Base-by-base conservation (phyloP, 768 basidiomycete species). In the Candolleomyces aberdarensis region DNA sequence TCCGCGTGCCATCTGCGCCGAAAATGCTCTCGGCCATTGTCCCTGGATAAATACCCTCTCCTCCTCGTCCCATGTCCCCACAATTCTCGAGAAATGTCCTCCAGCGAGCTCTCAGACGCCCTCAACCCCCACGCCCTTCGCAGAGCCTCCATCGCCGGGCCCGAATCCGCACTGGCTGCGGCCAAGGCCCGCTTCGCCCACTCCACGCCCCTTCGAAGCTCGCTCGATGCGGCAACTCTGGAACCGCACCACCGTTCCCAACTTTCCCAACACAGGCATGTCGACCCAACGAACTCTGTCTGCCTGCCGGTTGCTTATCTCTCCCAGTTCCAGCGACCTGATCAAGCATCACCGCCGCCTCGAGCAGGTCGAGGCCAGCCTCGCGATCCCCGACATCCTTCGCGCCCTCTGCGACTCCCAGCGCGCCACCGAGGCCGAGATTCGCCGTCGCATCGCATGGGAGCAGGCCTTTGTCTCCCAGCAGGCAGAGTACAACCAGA, bases 51-150 rank as follows among this genome's bases (percentile, higher is more conserved):
- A 31, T 39, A 55, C 15, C 36, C 15, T 19, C 56, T 43, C 41
- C 58, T 51, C 46, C 31, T 26, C 44, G 46, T 41, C 56, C 59
- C 46, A 65, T 70, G 61, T 61, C 50, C 65, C 65, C 64, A 57
- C 56, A 39, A 50, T 49, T 52, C 56, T 26, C 56, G 47, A 48
- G 48, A 31, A 48, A 87, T 87, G 86, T 76, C 82, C 66, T 80
- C 84, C 62, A 91, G 88, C 76, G 88, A 91, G 72, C 84, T 92
- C 59, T 87, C 86, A 9, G 85, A 92, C 69, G 90, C 90, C 5
- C 85, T 92, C 66, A 92, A 91, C 71, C 89, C 89, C 11, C 77
- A 85, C 68, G 78, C 83, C 60, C 39, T 56, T 40, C 62, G 50
- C 15, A 41, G 59, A 63, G 43, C 61, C 56, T 58, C 63, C 61